A percentile compares a stretch with the other conserved stretches of the same genome.
phyloP scores from a whole-genome alignment of 805 yeast genomes.

The Candida maesae region DNA sequence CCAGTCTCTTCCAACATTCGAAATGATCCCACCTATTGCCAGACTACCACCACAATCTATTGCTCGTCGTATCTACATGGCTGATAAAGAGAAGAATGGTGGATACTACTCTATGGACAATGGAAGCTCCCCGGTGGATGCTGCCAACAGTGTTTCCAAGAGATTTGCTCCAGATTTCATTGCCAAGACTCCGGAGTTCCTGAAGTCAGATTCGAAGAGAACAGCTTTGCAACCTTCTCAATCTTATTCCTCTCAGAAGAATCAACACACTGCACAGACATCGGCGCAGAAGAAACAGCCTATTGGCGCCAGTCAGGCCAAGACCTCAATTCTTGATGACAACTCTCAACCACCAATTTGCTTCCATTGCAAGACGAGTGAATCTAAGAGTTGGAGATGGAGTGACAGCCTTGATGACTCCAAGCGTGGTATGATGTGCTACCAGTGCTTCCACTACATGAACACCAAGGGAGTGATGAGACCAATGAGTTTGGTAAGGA shows the following conservation, averaged over 20 bases:
- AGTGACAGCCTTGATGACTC: slow-evolving; percentile 23
- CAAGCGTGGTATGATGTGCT: slow-evolving; percentile 25
- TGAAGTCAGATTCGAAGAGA: slow-evolving; percentile 1
- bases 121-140: slow-evolving; percentile 8
- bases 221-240: too few relatives aligned
- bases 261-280: too few relatives aligned
- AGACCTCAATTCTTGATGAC: slow-evolving; percentile 2
- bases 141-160: slow-evolving; percentile 19
- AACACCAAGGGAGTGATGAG: slow-evolving; percentile 25
- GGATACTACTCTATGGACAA: slow-evolving; percentile 7
- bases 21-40: slow-evolving; percentile 19
- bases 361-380: slow-evolving; percentile 25
- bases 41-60: slow-evolving; percentile 27
- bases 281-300: neutral
- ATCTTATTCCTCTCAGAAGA: too few relatives aligned
- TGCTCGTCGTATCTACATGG: slow-evolving; percentile 27
- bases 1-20: slow-evolving; percentile 37
- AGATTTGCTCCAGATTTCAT: slow-evolving; percentile 28
- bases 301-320: neutral
- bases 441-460: slow-evolving; percentile 24
- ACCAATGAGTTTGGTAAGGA: slow-evolving; percentile 19
- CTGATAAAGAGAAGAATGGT: slow-evolving; percentile 21
- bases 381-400: slow-evolving; percentile 29
- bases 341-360: slow-evolving; percentile 21
- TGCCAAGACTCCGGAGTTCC: slow-evolving; percentile 10